A percentile compares a stretch with the other conserved stretches of the same genome.
Evolutionary conservation across 2,329 filamentous ascomycete genomes (phyloP).

Genomic region (Didymella sp.): DNA sequence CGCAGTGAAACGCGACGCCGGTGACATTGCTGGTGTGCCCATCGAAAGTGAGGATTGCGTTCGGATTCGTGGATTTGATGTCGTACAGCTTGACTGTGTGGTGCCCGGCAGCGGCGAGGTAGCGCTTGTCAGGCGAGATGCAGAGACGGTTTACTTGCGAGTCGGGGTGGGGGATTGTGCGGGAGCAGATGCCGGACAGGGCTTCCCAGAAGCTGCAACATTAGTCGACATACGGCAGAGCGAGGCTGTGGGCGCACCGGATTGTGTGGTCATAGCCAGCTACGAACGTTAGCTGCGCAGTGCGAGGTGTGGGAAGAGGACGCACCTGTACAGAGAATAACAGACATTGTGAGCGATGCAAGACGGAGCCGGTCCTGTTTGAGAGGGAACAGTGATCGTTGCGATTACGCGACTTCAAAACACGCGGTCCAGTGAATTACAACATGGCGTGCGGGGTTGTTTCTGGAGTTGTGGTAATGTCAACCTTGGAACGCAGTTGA

Average conservation of each 20-base stretch:
- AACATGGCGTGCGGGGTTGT: constrained; percentile 6
- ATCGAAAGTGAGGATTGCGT: constrained; percentile 90
- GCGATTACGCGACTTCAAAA: constrained; percentile 7
- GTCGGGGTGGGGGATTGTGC: constrained; percentile 96
- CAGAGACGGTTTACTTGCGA: constrained; percentile 98
- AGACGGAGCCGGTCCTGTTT: background rate
- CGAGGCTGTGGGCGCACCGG: too few species aligned
- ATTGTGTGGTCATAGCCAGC: constrained; percentile 80
- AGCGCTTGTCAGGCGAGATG: constrained; percentile 97
- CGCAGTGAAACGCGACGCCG: constrained; percentile 95
- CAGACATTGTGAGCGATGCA: constrained; percentile 61
- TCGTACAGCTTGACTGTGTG: constrained; percentile 98
- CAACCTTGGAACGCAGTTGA: background rate
- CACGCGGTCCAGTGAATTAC: background rate
- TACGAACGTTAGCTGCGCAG: constrained; percentile 45
- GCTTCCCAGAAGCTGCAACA: constrained; percentile 90
- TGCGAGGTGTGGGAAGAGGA: constrained; percentile 28
- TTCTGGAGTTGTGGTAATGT: background rate
- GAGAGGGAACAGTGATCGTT: background rate
- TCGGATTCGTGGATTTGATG: constrained; percentile 97
- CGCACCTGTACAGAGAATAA: constrained; percentile 71
- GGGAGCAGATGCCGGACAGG: constrained; percentile 94
- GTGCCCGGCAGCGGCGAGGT: constrained; percentile 79
- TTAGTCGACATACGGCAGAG: constrained; percentile 27
- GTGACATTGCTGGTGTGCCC: constrained; percentile 96